Evolutionary conservation across 805 yeast genomes (phyloP).

Genomic region (Nakazawaea anatomiae): DNA sequence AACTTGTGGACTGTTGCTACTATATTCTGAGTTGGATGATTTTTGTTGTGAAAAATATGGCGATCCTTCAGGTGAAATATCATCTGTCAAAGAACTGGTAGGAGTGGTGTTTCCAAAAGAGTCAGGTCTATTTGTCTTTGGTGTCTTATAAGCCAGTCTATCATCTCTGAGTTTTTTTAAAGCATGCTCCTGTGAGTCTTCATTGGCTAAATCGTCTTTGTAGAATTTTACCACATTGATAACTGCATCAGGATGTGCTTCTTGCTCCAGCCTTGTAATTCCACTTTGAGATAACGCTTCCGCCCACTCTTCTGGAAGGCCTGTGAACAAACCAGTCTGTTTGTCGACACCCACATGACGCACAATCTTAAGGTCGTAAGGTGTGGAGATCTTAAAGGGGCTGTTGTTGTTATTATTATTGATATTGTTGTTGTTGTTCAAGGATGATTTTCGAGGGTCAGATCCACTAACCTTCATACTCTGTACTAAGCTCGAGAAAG

Average conservation of each 20-base stretch:
- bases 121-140: conserved; percentile 17
- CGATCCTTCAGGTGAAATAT: background rate
- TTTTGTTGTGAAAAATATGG: background rate
- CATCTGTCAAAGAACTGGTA: conserved; percentile 8
- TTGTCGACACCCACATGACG: conserved; percentile 88
- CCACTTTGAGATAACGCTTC: conserved; percentile 77
- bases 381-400: conserved; percentile 69
- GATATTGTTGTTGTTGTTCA: background rate
- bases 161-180: conserved; percentile 8
- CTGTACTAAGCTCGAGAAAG: conserved; percentile 41
- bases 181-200: conserved; percentile 22
- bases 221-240: conserved; percentile 87
- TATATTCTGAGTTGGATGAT: background rate
- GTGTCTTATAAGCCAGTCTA: conserved; percentile 7
- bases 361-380: conserved; percentile 84
- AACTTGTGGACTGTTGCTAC: background rate
- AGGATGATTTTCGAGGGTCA: conserved; percentile 2
- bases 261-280: conserved; percentile 81
- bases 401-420: background rate
- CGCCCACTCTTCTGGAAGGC: conserved; percentile 93
- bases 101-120: conserved; percentile 23
- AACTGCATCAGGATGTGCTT: conserved; percentile 90
- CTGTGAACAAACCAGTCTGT: conserved; percentile 36
- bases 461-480: conserved; percentile 18
- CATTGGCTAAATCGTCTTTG: conserved; percentile 48